A percentile compares a stretch with the other conserved stretches of the same genome.
phyloP scores from a whole-genome alignment of 2,329 filamentous ascomycete genomes.

The Exophiala alcalophila region DNA sequence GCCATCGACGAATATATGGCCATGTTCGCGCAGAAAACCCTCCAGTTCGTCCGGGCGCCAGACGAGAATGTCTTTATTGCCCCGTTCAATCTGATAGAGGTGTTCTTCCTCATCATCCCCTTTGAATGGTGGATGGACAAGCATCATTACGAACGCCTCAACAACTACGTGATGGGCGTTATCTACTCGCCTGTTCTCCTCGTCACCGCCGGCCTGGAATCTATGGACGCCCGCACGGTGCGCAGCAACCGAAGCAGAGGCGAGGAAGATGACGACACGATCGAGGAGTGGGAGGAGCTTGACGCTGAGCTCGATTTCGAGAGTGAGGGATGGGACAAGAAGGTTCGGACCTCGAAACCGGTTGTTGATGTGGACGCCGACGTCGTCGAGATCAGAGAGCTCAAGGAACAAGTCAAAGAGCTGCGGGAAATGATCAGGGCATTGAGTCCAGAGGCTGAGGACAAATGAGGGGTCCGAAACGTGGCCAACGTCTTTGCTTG shows the following conservation, averaged over 20 bases:
- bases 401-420: slow-evolving; percentile 55
- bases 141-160: slow-evolving; percentile 70
- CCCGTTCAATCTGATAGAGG: slow-evolving; percentile 90
- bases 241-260: slow-evolving; percentile 71
- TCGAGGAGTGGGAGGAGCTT: slow-evolving; percentile 93
- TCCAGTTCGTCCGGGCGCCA: slow-evolving; percentile 93
- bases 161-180: slow-evolving; percentile 81
- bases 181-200: slow-evolving; percentile 83
- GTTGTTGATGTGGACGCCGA: slow-evolving; percentile 78
- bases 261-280: slow-evolving; percentile 82
- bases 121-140: slow-evolving; percentile 96
- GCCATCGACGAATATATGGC: slow-evolving; percentile 94
- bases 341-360: slow-evolving; percentile 69
- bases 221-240: slow-evolving; percentile 63
- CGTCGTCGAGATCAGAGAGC: slow-evolving; percentile 58
- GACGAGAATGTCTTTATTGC: slow-evolving; percentile 98
- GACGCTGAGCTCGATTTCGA: slow-evolving; percentile 71
- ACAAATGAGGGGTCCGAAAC: not conserved
- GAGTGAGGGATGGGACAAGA: slow-evolving; percentile 78
- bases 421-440: slow-evolving; percentile 53
- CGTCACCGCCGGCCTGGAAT: slow-evolving; percentile 71
- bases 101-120: slow-evolving; percentile 71
- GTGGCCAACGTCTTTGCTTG: too few species aligned
- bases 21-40: slow-evolving; percentile 87
- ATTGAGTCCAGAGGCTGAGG: slow-evolving; percentile 17